Base-by-base conservation (phyloP, 805 yeast genomes). In the Yarrowia keelungensis region DNA sequence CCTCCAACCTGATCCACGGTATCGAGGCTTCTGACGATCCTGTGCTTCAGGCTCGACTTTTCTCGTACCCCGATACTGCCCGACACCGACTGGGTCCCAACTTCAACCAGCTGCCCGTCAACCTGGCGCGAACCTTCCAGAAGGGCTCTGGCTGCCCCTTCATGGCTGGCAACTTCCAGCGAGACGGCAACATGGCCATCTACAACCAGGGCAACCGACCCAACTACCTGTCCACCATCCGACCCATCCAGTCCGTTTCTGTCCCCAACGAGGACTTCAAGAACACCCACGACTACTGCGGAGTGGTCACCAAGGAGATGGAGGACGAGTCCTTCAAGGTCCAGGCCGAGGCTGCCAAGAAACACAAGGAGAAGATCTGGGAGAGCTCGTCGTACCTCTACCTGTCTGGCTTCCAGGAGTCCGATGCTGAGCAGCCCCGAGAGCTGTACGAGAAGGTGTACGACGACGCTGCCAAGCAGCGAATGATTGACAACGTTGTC, bases 91-190 rank as follows among this genome's bases (percentile, higher is more conserved):
- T 90, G 76, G 91, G 82, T 77, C 83, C 86, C 47, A 90, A 91
- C 81, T 91, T 89, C 79, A 84, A 85, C 59, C 94, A 90, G 79
- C 88, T 91, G 69, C 97, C 97, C n/a, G 92, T 90, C 74, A 91
- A 91, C 56, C 67, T 22, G 36, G 46, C 67, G 32, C 47, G 54
- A 62, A 62, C 54, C 4, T 47, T 62, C 47, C 47, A 62, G 39
- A 47, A 47, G 47, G 47, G 47, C 46, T 47, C 67, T 5, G 67
- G 67, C 5, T 62, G 67, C 15, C 67, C 67, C 22, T 62, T 62
- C 38, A 38, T 47, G 54, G 56, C 56, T 2, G 67, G 67, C 3
- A 62, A 62, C 56, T 62, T 62, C 56, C 56, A 62, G 46, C 46
- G 67, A 62, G 67, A 62, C 39, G 67, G 67, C 2, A 38, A 38